A percentile compares a stretch with the other conserved stretches of the same genome.
phyloP scores from a whole-genome alignment of 2,329 filamentous ascomycete species.

The Aspergillus latus region DNA sequence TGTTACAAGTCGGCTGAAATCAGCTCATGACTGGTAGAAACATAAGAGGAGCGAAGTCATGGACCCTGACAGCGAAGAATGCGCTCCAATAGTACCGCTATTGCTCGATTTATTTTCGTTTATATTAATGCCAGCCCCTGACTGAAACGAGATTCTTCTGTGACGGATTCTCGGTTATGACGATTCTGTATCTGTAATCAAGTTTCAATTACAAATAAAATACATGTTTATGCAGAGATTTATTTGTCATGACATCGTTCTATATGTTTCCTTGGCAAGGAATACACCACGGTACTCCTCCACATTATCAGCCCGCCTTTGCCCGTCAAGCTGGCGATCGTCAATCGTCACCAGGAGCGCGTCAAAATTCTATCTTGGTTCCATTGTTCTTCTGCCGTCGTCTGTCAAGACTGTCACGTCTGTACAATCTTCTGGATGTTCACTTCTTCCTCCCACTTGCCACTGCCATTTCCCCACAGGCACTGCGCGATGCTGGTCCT shows the following conservation, averaged over 20 bases:
- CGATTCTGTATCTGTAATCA: background rate
- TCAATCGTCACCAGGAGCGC: slow-evolving; percentile 20
- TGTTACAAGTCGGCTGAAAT: no score
- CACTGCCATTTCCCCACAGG: background rate
- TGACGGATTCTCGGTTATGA: background rate
- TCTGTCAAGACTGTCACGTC: background rate
- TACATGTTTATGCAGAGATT: background rate
- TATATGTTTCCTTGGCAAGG: background rate
- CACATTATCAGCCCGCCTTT: slow-evolving; percentile 15
- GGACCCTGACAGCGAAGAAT: background rate
- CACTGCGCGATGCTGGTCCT: slow-evolving; percentile 2
- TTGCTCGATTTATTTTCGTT: slow-evolving; percentile 5
- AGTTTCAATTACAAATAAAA: background rate
- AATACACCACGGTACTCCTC: background rate
- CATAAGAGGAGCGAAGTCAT: background rate
- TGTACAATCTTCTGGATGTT: background rate
- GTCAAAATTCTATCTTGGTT: slow-evolving; percentile 16
- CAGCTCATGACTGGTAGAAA: background rate
- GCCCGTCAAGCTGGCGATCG: slow-evolving; percentile 15
- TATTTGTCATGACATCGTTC: background rate
- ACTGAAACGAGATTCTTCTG: slow-evolving; percentile 1
- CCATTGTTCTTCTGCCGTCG: slow-evolving; percentile 7
- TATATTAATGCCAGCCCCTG: slow-evolving; percentile 10
- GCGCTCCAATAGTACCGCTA: no score
- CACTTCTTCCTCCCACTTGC: slow-evolving; percentile 1